phyloP scores from a whole-genome alignment of 495 filamentous ascomycete species.

The Bathelium albidoporum region DNA sequence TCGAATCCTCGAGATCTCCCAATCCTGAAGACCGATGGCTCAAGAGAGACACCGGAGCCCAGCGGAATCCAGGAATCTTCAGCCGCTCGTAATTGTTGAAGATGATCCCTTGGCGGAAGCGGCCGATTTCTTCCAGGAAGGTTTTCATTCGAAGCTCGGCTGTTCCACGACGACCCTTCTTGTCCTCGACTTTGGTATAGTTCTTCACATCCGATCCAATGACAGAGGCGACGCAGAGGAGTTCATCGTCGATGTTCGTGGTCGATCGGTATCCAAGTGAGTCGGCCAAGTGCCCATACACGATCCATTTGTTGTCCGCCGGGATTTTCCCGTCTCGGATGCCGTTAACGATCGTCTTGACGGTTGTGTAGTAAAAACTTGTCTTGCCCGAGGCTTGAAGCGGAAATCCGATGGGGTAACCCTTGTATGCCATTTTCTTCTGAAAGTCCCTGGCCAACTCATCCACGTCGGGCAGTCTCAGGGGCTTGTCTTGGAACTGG shows the following conservation, averaged over 20 bases:
- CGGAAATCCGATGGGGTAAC: slow-evolving; percentile 6
- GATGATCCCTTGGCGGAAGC: slow-evolving; percentile 10
- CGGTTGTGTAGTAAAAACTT: slow-evolving; percentile 7
- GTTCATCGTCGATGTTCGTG: slow-evolving; percentile 8
- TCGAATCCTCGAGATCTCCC: slow-evolving; percentile 5
- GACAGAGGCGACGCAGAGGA: slow-evolving; percentile 7
- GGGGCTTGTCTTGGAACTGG: slow-evolving; percentile 20
- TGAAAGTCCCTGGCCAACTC: slow-evolving; percentile 6
- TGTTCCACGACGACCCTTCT: neutral
- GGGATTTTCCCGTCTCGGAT: slow-evolving; percentile 5
- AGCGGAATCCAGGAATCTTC: slow-evolving; percentile 9
- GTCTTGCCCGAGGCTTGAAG: slow-evolving; percentile 4
- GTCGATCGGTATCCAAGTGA: slow-evolving; percentile 9
- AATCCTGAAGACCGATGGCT: slow-evolving; percentile 6
- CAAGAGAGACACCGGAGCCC: slow-evolving; percentile 9
- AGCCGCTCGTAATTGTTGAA: slow-evolving; percentile 10
- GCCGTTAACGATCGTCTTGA: slow-evolving; percentile 6
- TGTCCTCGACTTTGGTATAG: slow-evolving; percentile 5
- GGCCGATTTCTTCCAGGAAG: slow-evolving; percentile 7
- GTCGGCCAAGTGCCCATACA: slow-evolving; percentile 4
- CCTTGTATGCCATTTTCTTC: slow-evolving; percentile 1
- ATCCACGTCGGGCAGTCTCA: slow-evolving; percentile 2
- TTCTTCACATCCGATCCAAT: slow-evolving; percentile 5
- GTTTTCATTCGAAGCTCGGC: slow-evolving; percentile 9
- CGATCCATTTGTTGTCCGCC: slow-evolving; percentile 7